phyloP scores from a whole-genome alignment of 306 rosid species.

The Hippophae tibetana region DNA sequence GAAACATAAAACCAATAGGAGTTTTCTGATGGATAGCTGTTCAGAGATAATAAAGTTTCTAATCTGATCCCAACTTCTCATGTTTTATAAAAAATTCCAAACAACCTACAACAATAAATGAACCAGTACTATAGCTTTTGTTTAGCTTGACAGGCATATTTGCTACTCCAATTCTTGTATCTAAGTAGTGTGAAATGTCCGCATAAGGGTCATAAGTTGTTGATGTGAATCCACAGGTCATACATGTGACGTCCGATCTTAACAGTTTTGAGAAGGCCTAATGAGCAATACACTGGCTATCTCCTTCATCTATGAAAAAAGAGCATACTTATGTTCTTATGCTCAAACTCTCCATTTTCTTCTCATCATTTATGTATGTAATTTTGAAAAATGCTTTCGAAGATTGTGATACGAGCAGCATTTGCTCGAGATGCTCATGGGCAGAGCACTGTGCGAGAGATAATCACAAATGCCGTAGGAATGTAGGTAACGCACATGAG shows the following conservation, averaged over 20 bases:
- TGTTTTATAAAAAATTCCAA: conserved; percentile 74
- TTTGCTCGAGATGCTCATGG: no score
- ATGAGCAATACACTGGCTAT: conserved; percentile 79
- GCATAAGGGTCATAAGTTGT: conserved; percentile 81
- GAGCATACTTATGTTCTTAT: conserved; percentile 8
- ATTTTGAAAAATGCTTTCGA: no score
- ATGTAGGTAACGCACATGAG: no score
- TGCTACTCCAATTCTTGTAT: conserved; percentile 23
- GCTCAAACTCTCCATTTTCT: neutral
- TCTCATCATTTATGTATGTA: no score
- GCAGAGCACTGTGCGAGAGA: no score
- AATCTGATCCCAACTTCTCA: conserved; percentile 93
- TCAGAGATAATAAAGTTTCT: conserved; percentile 73
- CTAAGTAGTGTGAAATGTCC: conserved; percentile 78
- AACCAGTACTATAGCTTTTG: conserved; percentile 28
- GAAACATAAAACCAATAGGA: conserved; percentile 72
- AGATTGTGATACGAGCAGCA: no score
- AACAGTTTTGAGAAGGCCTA: conserved; percentile 64
- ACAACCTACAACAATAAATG: conserved; percentile 64
- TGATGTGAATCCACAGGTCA: conserved; percentile 86
- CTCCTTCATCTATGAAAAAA: conserved; percentile 45
- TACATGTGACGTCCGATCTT: conserved; percentile 86
- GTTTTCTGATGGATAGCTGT: conserved; percentile 75
- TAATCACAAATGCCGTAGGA: no score
- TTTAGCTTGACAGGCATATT: conserved; percentile 37